phyloP scores from a whole-genome alignment of 2,329 filamentous ascomycete species.

The Aspergillus amoenus region DNA sequence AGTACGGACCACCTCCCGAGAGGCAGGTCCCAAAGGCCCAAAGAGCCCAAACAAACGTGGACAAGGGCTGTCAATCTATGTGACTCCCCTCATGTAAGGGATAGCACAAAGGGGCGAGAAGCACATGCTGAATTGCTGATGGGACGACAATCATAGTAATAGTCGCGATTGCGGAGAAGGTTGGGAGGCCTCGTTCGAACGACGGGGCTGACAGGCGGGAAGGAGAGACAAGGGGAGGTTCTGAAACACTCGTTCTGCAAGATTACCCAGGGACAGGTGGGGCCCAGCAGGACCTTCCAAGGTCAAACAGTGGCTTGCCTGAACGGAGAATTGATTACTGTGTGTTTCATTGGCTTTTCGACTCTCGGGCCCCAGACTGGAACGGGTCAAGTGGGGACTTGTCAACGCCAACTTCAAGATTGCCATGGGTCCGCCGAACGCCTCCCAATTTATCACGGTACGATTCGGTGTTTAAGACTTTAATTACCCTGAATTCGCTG shows the following conservation, averaged over 20 bases:
- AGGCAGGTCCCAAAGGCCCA: not conserved
- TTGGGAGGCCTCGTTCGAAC: constrained; percentile 18
- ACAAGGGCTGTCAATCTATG: not conserved
- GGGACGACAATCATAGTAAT: not conserved
- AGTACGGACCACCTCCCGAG: not conserved
- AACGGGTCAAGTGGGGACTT: constrained; percentile 16
- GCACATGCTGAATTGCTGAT: not conserved
- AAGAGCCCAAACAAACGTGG: not conserved
- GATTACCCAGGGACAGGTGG: constrained; percentile 29
- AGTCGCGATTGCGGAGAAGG: constrained; percentile 8
- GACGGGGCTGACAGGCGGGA: constrained; percentile 23
- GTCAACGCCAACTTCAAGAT: constrained; percentile 10
- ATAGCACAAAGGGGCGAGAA: not conserved
- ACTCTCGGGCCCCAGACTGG: constrained; percentile 8
- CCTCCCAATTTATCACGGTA: constrained; percentile 13
- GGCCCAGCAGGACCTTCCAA: constrained; percentile 3
- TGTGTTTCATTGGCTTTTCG: not conserved
- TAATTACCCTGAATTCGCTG: not conserved
- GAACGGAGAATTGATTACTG: constrained; percentile 4
- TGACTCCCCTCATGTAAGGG: not conserved
- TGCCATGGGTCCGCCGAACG: constrained; percentile 1
- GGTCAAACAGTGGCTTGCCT: constrained; percentile 22
- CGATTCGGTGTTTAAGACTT: not conserved
- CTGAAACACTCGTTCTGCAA: constrained; percentile 22
- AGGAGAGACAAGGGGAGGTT: constrained; percentile 16